These are phyloP conservation scores for Fragaria vesca DNA, from an alignment of 306 rosid species.

Conservation along the genomic window DNA sequence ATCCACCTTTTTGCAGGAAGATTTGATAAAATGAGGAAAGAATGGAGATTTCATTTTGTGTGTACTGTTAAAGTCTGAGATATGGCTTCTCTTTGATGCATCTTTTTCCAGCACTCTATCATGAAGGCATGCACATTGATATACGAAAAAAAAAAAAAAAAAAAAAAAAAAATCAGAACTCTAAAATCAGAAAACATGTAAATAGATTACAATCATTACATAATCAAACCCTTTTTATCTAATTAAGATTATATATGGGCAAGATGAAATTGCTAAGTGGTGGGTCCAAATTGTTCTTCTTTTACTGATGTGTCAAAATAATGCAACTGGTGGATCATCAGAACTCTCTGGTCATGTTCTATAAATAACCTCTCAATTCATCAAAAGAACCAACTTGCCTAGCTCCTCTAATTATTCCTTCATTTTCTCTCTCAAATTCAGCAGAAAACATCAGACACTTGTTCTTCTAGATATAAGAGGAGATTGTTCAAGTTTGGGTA, in stretches of 20 bases:
- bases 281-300: conserved; percentile 20
- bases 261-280: conserved; percentile 11
- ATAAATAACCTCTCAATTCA: conserved; percentile 9
- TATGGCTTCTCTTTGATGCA: conserved; percentile 8
- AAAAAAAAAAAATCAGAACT: neutral
- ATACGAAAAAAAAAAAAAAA: neutral
- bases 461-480: neutral
- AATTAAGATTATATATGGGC: neutral
- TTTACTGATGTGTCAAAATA: conserved; percentile 2
- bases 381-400: neutral
- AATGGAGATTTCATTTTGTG: conserved; percentile 2
- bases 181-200: neutral
- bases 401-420: neutral
- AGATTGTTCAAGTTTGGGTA: conserved; percentile 1
- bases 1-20: neutral
- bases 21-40: conserved; percentile 2
- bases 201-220: neutral
- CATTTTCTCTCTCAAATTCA: neutral
- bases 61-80: neutral
- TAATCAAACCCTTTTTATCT: neutral
- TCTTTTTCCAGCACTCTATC: neutral
- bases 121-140: neutral
- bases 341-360: neutral
- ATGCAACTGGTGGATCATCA: conserved; percentile 7
- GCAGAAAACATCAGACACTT: neutral